These are phyloP conservation scores for Byssothecium circinans DNA, from an alignment of 2,329 filamentous ascomycete species.

Conservation along the genomic window DNA sequence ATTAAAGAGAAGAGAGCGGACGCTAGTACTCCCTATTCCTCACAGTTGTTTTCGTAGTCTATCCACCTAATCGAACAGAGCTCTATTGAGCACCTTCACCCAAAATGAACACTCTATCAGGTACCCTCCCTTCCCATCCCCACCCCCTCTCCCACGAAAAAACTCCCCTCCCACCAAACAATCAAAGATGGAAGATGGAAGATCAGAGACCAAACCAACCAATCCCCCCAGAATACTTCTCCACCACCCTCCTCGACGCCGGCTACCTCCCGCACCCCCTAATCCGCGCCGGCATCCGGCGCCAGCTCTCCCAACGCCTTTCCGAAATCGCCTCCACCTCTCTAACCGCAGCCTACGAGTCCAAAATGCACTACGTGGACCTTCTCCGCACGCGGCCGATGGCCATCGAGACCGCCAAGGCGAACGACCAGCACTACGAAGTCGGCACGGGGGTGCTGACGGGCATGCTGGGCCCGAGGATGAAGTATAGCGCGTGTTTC, in stretches of 20 bases:
- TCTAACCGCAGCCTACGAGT: slow-evolving; percentile 55
- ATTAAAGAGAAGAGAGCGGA: no score
- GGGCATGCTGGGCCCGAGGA: slow-evolving; percentile 65
- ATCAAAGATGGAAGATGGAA: no score
- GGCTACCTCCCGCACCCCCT: slow-evolving; percentile 66
- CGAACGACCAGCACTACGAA: slow-evolving; percentile 73
- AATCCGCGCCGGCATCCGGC: slow-evolving; percentile 66
- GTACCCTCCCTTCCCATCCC: slow-evolving; percentile 14
- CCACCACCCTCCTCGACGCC: slow-evolving; percentile 57
- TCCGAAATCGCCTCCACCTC: slow-evolving; percentile 57
- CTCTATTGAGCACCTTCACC: background rate
- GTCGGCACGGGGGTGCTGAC: slow-evolving; percentile 66
- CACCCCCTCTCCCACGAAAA: background rate
- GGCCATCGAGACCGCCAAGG: slow-evolving; percentile 66
- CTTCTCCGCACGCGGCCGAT: slow-evolving; percentile 63
- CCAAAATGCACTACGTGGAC: slow-evolving; percentile 66
- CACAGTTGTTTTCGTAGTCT: background rate
- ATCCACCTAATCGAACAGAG: background rate
- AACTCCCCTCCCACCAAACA: background rate
- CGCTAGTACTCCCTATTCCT: no score
- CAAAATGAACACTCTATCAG: slow-evolving; percentile 39
- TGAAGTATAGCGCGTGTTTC: slow-evolving; percentile 72
- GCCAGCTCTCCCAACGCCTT: slow-evolving; percentile 65
- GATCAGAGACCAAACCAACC: background rate
- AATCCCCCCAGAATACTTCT: slow-evolving; percentile 24